phyloP scores from a whole-genome alignment of 805 yeast species.

The Ogataea dorogensis region DNA sequence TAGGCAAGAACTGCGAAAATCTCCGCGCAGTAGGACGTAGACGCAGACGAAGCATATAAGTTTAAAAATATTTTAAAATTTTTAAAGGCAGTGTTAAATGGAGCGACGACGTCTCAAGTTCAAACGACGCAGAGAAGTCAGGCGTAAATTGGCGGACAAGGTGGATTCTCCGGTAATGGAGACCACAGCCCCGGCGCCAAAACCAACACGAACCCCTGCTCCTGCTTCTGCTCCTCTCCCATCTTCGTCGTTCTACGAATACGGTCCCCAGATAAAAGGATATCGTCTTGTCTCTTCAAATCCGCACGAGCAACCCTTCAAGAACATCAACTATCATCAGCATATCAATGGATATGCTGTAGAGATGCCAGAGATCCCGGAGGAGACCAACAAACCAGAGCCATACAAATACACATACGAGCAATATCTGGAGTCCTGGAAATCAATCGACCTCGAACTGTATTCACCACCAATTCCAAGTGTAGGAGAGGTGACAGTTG shows the following conservation, averaged over 20 bases:
- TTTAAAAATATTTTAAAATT: conserved; percentile 2
- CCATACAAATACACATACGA: conserved; percentile 24
- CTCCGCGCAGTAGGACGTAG: conserved; percentile 1
- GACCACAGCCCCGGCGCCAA: no score
- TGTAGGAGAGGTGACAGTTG: conserved; percentile 15
- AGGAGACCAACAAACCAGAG: conserved; percentile 1
- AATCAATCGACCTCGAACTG: conserved; percentile 8
- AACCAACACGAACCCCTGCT: no score
- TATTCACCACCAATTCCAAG: conserved; percentile 25
- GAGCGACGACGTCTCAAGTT: conserved; percentile 1
- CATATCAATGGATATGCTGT: conserved; percentile 16
- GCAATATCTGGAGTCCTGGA: conserved; percentile 21
- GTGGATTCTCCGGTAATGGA: no score
- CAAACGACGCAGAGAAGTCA: no score
- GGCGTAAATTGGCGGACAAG: no score
- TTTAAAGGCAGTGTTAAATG: no score
- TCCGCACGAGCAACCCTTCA: conserved; percentile 12
- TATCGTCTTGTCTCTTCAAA: conserved; percentile 41
- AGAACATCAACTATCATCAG: conserved; percentile 13
- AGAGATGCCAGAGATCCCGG: conserved; percentile 6
- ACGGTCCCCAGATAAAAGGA: conserved; percentile 41
- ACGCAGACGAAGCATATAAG: conserved; percentile 6
- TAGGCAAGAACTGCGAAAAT: conserved; percentile 1
- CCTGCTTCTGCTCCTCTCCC: no score
- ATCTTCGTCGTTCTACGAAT: no score